phyloP scores from a whole-genome alignment of 768 basidiomycete species.

The Agaricus subrufescens region DNA sequence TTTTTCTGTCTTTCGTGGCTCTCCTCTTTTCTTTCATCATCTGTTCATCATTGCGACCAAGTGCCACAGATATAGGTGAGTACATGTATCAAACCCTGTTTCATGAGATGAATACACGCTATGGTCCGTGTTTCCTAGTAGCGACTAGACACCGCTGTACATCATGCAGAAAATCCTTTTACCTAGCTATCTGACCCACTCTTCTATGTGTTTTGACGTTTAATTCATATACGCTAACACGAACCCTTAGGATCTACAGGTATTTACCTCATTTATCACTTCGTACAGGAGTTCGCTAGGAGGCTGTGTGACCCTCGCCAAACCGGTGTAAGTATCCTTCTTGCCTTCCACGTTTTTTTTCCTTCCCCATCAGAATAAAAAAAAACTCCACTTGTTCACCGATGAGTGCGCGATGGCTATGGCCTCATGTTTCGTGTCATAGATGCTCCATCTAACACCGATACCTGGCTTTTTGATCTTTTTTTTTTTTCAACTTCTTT shows the following conservation, averaged over 20 bases:
- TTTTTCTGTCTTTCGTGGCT: background rate
- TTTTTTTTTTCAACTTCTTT: no score
- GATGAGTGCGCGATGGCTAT: no score
- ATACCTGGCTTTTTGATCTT: no score
- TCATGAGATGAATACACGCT: slow-evolving; percentile 63
- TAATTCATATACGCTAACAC: no score
- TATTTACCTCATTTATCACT: no score
- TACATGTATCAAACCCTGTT: background rate
- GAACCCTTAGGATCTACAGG: no score
- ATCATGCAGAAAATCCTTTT: slow-evolving; percentile 60
- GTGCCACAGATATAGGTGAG: background rate
- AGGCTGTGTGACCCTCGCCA: background rate
- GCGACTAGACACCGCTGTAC: slow-evolving; percentile 88
- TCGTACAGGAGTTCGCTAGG: background rate
- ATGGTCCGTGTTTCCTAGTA: slow-evolving; percentile 98
- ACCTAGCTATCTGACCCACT: slow-evolving; percentile 69
- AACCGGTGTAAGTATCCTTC: no score
- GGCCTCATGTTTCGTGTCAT: no score
- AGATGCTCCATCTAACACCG: no score
- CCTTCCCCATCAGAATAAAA: no score
- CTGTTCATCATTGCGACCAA: background rate
- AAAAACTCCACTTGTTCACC: no score
- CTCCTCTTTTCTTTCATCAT: slow-evolving; percentile 1
- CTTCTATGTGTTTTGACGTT: slow-evolving; percentile 2
- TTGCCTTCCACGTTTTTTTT: no score